phyloP scores from a whole-genome alignment of 2,329 filamentous ascomycete genomes.

The Rutstroemia sp. region DNA sequence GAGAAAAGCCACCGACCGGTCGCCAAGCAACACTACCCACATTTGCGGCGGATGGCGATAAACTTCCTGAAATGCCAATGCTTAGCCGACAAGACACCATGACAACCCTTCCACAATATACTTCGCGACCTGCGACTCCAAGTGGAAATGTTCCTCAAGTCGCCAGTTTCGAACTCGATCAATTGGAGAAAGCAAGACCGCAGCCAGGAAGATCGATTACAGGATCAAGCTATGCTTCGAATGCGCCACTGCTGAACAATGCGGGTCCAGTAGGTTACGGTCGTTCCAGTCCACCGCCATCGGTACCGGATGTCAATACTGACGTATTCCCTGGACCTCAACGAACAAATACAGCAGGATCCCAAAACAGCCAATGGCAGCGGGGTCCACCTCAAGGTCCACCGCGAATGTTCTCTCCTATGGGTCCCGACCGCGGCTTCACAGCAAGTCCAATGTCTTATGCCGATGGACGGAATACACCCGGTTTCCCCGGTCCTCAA shows the following conservation, averaged over 20 bases:
- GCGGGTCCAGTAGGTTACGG: conserved; percentile 53
- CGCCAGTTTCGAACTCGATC: conserved; percentile 42
- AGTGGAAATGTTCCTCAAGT: conserved; percentile 31
- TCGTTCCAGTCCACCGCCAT: conserved; percentile 21
- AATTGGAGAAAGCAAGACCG: conserved; percentile 45
- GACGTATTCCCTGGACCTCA: conserved; percentile 19
- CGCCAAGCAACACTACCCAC: conserved; percentile 63
- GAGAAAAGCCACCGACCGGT: conserved; percentile 36
- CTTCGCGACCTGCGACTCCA: conserved; percentile 50
- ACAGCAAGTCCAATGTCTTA: conserved; percentile 27
- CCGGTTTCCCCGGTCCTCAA: neutral
- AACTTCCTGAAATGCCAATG: conserved; percentile 50
- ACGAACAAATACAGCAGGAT: conserved; percentile 23
- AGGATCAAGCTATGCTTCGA: conserved; percentile 52
- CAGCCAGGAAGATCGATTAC: conserved; percentile 43
- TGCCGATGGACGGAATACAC: conserved; percentile 12
- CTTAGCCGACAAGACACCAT: conserved; percentile 53
- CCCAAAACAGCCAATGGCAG: conserved; percentile 21
- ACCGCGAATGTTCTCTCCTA: conserved; percentile 25
- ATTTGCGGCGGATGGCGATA: conserved; percentile 49
- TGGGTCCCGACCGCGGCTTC: conserved; percentile 22
- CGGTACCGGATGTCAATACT: conserved; percentile 21
- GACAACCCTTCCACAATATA: conserved; percentile 54
- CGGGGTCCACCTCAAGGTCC: conserved; percentile 15
- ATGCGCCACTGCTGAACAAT: conserved; percentile 52